Percentiles rank a stretch among this genome's conserved stretches.
Conservation (phyloP, 768 basidiomycete genomes). For the Tubosaeta brunneosetosa region DNA sequence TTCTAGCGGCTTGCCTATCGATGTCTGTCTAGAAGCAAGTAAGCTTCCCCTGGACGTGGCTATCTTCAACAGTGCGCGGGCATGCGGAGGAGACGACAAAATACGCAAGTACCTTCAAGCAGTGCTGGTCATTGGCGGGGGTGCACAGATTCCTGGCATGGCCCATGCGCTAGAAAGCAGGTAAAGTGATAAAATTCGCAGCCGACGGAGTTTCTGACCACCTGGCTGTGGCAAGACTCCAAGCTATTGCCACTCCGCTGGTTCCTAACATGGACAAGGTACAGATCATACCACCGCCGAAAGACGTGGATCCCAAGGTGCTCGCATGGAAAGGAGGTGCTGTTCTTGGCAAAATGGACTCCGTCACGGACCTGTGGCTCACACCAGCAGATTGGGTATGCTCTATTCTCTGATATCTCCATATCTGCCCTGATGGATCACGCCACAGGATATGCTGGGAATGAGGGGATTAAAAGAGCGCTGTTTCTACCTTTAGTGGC, state of each 20-base stretch:
- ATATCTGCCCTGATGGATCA: conserved; percentile 2
- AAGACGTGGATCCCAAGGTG: conserved; percentile 85
- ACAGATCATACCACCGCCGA: conserved; percentile 89
- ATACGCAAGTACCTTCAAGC: conserved; percentile 86
- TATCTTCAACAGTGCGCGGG: conserved; percentile 87
- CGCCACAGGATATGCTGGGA: conserved; percentile 62
- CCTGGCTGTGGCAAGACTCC: conserved; percentile 38
- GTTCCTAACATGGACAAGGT: conserved; percentile 84
- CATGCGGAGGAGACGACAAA: conserved; percentile 83
- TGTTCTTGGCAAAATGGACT: conserved; percentile 89
- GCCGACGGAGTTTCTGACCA: conserved; percentile 4
- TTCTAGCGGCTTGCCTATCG: conserved; percentile 52
- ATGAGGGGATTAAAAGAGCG: conserved; percentile 79
- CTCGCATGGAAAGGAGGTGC: conserved; percentile 94
- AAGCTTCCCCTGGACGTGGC: conserved; percentile 91
- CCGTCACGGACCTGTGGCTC: conserved; percentile 86
- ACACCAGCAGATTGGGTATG: conserved; percentile 82
- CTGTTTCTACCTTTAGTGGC: conserved; percentile 65
- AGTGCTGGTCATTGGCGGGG: conserved; percentile 84
- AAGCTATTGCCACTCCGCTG: conserved; percentile 80
- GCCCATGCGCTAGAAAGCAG: conserved; percentile 85
- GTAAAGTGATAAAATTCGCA: conserved; percentile 32
- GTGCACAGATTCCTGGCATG: conserved; percentile 75
- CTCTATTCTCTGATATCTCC: conserved; percentile 7
- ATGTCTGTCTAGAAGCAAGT: conserved; percentile 79